phyloP scores from a whole-genome alignment of 2,329 filamentous ascomycete species.

The Aspergillus hiratsukae region DNA sequence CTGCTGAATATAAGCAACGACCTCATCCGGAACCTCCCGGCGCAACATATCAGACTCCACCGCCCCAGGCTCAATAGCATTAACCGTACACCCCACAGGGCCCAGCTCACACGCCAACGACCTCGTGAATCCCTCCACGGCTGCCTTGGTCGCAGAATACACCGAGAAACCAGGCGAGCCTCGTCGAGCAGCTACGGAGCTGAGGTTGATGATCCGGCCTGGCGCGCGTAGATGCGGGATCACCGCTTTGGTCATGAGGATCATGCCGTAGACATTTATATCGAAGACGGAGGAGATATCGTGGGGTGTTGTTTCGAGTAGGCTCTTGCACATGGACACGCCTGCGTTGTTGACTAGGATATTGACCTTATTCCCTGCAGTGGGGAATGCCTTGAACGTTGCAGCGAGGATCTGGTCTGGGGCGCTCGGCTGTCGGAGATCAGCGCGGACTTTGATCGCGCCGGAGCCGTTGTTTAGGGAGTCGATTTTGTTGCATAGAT shows the following conservation, averaged over 20 bases:
- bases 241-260: conserved; percentile 2
- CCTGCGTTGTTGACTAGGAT: conserved; percentile 9
- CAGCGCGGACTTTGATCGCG: background rate
- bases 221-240: conserved; percentile 2
- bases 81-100: conserved; percentile 1
- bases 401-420: background rate
- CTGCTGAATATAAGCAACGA: background rate
- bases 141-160: conserved; percentile 3
- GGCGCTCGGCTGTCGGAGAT: background rate
- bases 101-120: conserved; percentile 5
- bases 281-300: conserved; percentile 2
- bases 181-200: background rate
- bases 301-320: background rate
- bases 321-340: background rate
- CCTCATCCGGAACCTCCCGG: background rate
- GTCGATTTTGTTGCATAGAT: background rate
- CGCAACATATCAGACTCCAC: background rate
- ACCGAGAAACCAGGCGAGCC: background rate
- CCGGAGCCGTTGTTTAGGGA: background rate
- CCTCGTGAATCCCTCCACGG: conserved; percentile 5
- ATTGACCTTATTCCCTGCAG: background rate
- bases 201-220: conserved; percentile 8
- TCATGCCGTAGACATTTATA: conserved; percentile 6
- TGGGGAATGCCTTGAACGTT: background rate
- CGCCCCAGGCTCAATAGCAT: conserved; percentile 3